These are phyloP conservation scores for Didymella pomorum DNA, from an alignment of 2,329 filamentous ascomycete genomes.

Conservation along the genomic window DNA sequence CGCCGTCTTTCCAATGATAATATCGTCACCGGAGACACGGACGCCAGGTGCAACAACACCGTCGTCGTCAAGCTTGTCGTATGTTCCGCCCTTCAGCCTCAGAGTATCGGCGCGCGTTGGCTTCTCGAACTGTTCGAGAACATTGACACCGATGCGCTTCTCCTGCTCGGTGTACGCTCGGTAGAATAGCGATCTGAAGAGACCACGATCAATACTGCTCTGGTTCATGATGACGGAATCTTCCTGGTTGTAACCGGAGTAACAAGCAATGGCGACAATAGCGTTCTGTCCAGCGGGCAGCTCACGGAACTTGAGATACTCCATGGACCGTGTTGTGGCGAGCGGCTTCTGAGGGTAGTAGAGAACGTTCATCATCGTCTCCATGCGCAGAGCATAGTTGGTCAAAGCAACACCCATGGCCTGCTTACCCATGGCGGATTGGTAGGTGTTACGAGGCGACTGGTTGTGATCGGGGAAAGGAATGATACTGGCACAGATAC, in stretches of 20 bases:
- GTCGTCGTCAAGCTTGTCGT: conserved; percentile 97
- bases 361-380: conserved; percentile 98
- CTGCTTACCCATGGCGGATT: conserved; percentile 99
- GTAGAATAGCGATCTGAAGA: conserved; percentile 98
- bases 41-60: conserved; percentile 93
- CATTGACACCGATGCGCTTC: conserved; percentile 92
- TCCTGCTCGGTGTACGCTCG: conserved; percentile 96
- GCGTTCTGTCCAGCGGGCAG: conserved; percentile 96
- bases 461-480: conserved; percentile 99
- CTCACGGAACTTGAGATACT: conserved; percentile 97
- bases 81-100: conserved; percentile 91
- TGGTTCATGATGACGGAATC: conserved; percentile 99
- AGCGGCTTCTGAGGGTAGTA: conserved; percentile 99
- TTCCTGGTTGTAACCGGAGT: conserved; percentile 99
- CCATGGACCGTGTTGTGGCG: conserved; percentile 96
- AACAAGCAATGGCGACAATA: conserved; percentile 96
- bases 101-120: conserved; percentile 88
- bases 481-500: conserved; percentile 98
- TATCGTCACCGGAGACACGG: conserved; percentile 95
- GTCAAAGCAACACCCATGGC: conserved; percentile 99
- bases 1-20: conserved; percentile 98
- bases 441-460: conserved; percentile 98
- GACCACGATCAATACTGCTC: conserved; percentile 94
- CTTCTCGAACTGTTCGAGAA: conserved; percentile 95
- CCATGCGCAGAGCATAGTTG: conserved; percentile 96